Base-by-base conservation (phyloP, 2,329 filamentous ascomycete species). In the Pseudocercospora macadamiae region DNA sequence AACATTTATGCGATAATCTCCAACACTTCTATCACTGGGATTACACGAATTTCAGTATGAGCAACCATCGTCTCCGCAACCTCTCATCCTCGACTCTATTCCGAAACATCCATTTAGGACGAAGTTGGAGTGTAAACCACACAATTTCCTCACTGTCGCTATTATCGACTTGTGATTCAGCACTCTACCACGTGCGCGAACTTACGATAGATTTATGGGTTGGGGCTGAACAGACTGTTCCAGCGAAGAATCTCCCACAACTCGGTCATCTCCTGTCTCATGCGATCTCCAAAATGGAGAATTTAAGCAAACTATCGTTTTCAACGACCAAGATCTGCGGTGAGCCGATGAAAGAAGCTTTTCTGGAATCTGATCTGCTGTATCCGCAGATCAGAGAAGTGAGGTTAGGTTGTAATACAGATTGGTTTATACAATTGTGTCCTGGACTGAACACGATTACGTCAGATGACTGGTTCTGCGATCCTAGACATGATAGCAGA, bases 51-150 rank as follows among this genome's bases (percentile, higher is more conserved):
- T 10, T 49, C 14, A 30, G n/a, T 14, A 49, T 16, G n/a, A 5
- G 25, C 8, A 28, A 28, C n/a, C 3, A 30, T 8, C n/a, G 47
- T 32, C 9, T 51, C 5, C 26, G 47, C 14, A 10, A 14, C 4
- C 19, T 49, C 2, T 7, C 45, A 7, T 6, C 45, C 14, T 18
- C 45, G 4, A n/a, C 14, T 9, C n/a, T 49, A 5, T 49, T 49
- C n/a, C 23, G 28, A 30, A 49, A 21, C 5, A 32, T 34, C n/a
- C 26, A 34, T 51, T 9, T 51, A 10, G 47, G 47, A 12, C 47
- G 26, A 14, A 51, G 47, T 32, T 51, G 47, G 47, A 51, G 47
- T 51, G 47, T 32, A 14, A 16, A 51, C n/a, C 26, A 51, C 32
- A 34, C 30, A 4, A 19, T 51, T 12, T 6, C 18, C 5, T 30